A percentile compares a stretch with the other conserved stretches of the same genome.
Evolutionary conservation across 192 early-diverging fungal genomes (phyloP).

Genomic region (Dissophora ornata): DNA sequence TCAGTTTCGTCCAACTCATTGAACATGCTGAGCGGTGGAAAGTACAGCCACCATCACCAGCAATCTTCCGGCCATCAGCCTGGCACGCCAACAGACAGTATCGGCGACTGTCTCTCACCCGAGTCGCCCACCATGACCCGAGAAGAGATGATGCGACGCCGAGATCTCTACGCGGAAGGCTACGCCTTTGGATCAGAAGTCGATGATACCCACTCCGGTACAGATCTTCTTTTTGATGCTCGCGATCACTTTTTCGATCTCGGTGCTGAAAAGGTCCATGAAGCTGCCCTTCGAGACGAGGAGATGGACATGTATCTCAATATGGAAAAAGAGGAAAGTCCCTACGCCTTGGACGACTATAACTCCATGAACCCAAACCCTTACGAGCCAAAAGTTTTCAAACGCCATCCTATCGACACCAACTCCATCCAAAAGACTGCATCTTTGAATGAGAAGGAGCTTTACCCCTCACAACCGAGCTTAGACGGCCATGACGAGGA

Average conservation of each 20-base stretch:
- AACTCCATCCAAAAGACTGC: constrained; percentile 27
- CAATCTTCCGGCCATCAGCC: constrained; percentile 27
- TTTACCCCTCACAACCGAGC: not conserved
- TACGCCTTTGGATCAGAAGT: constrained; percentile 14
- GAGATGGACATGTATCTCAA: constrained; percentile 46
- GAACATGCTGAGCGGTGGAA: constrained; percentile 12
- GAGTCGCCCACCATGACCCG: constrained; percentile 39
- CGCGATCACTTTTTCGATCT: constrained; percentile 28
- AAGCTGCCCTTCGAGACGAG: constrained; percentile 17
- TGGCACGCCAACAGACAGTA: constrained; percentile 28
- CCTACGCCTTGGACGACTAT: constrained; percentile 26
- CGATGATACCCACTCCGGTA: constrained; percentile 19
- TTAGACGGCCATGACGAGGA: not conserved
- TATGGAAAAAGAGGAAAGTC: constrained; percentile 50
- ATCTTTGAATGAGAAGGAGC: constrained; percentile 19
- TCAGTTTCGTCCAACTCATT: constrained; percentile 36
- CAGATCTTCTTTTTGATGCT: constrained; percentile 25
- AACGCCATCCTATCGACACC: not conserved
- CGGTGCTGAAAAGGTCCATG: constrained; percentile 14
- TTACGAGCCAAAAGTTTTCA: constrained; percentile 37
- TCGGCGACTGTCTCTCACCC: constrained; percentile 41
- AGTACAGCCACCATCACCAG: constrained; percentile 46
- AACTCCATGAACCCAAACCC: constrained; percentile 34
- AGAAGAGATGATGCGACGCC: constrained; percentile 35
- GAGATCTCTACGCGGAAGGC: constrained; percentile 12